Evolutionary conservation across 352 stramenopile genomes (phyloP).

Genomic region (Phytophthora meadii): DNA sequence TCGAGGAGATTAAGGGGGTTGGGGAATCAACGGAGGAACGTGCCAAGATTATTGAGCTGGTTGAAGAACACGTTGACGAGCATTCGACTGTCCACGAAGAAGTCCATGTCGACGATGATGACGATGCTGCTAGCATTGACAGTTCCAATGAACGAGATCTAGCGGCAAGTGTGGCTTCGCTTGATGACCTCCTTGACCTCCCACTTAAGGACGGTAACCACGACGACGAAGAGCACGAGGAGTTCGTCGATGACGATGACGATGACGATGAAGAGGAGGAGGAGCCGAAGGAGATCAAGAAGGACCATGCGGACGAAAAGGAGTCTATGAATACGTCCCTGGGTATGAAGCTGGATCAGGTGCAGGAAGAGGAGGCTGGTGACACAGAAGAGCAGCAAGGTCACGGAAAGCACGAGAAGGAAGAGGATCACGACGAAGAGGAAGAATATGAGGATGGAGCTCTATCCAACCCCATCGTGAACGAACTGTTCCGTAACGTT

Average conservation of each 20-base stretch:
- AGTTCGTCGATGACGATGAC: slow-evolving; percentile 34
- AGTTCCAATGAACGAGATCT: slow-evolving; percentile 39
- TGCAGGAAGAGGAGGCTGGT: slow-evolving; percentile 29
- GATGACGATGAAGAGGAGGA: slow-evolving; percentile 19
- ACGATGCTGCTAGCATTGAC: slow-evolving; percentile 26
- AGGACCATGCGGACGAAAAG: slow-evolving; percentile 10
- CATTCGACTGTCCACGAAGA: slow-evolving; percentile 4
- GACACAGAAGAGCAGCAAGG: slow-evolving; percentile 25
- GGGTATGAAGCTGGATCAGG: slow-evolving; percentile 28
- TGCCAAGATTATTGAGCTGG: slow-evolving; percentile 3
- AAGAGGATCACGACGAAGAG: slow-evolving; percentile 14
- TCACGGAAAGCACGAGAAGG: background rate
- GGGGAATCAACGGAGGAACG: slow-evolving; percentile 1
- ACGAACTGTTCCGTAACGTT: slow-evolving; percentile 50
- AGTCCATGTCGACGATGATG: slow-evolving; percentile 14
- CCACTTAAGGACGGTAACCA: slow-evolving; percentile 23
- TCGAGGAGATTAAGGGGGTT: slow-evolving; percentile 4
- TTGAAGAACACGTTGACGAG: slow-evolving; percentile 16
- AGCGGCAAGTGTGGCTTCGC: slow-evolving; percentile 34
- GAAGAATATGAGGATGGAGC: slow-evolving; percentile 35
- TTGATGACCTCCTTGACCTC: slow-evolving; percentile 42
- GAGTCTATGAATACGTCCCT: slow-evolving; percentile 29
- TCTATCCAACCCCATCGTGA: slow-evolving; percentile 59
- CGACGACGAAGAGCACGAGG: slow-evolving; percentile 32
- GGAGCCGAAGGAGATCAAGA: slow-evolving; percentile 13